Conservation (phyloP, 2,329 filamentous ascomycete species). For the Graphiopsis chlorocephala region DNA sequence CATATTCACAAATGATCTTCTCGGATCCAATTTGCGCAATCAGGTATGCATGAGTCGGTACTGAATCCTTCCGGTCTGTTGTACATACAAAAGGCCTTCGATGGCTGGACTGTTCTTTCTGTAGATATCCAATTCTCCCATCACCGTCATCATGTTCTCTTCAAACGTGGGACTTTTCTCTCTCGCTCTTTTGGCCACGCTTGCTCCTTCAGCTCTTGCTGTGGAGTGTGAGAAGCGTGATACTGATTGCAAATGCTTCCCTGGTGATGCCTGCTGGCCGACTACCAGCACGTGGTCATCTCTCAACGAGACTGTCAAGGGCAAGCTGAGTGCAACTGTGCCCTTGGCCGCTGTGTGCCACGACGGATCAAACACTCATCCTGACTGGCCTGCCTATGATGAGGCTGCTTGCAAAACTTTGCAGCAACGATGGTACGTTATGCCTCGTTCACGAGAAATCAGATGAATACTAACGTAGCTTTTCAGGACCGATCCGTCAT, state of each 20-base stretch:
- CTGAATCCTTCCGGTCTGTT: not conserved
- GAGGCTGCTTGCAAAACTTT: slow-evolving; percentile 2
- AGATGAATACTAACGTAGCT: not conserved
- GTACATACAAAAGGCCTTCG: not conserved
- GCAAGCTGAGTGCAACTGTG: slow-evolving; percentile 51
- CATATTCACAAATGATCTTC: slow-evolving; percentile 3
- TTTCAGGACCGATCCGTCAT: slow-evolving; percentile 5
- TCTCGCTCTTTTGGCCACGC: slow-evolving; percentile 1
- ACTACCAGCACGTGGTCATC: slow-evolving; percentile 43
- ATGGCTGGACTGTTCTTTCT: not conserved
- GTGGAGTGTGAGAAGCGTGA: not conserved
- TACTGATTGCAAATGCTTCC: slow-evolving; percentile 47
- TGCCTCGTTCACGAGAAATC: too few species aligned
- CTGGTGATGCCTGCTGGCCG: slow-evolving; percentile 56
- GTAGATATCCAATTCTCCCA: not conserved
- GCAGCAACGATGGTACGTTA: slow-evolving; percentile 5
- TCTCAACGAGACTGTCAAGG: slow-evolving; percentile 54
- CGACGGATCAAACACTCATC: slow-evolving; percentile 21
- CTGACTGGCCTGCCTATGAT: slow-evolving; percentile 10
- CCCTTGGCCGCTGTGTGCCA: slow-evolving; percentile 57
- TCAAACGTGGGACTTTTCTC: not conserved
- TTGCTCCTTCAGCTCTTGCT: not conserved
- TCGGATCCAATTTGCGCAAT: not conserved
- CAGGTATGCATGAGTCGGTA: slow-evolving; percentile 2
- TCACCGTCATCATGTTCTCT: not conserved